Percentiles rank a stretch among this genome's conserved stretches.
Evolutionary conservation across 331 rosid genomes (phyloP).

Genomic region (Erythrophleum ivorense): DNA sequence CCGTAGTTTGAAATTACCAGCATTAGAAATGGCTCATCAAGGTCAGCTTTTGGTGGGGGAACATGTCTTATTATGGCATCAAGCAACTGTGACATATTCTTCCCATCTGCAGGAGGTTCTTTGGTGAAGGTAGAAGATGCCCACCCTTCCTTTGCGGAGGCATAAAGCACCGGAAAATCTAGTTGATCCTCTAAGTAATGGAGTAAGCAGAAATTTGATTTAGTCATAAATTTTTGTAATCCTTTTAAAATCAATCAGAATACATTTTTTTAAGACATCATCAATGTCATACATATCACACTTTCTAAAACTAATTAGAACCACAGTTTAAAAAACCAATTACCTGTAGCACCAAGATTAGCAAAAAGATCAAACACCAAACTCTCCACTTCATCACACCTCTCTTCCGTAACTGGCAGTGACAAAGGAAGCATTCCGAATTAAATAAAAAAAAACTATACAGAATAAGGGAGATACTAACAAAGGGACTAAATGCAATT

Average conservation of each 20-base stretch:
- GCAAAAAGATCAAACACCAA: slow-evolving; percentile 95
- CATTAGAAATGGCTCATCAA: slow-evolving; percentile 88
- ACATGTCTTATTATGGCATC: slow-evolving; percentile 81
- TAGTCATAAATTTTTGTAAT: too few species aligned
- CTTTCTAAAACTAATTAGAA: too few species aligned
- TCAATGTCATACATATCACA: too few species aligned
- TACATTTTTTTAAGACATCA: too few species aligned
- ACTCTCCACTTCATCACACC: slow-evolving; percentile 91
- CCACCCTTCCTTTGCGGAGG: slow-evolving; percentile 99
- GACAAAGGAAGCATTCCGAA: too few species aligned
- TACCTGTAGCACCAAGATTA: slow-evolving; percentile 96
- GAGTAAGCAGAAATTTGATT: too few species aligned
- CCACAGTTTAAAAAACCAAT: too few species aligned
- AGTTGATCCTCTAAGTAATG: slow-evolving; percentile 94
- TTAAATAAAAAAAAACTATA: slow-evolving; percentile 34
- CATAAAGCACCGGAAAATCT: slow-evolving; percentile 96
- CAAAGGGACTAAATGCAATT: too few species aligned
- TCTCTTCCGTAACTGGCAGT: slow-evolving; percentile 95
- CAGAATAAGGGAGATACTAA: too few species aligned
- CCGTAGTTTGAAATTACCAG: too few species aligned
- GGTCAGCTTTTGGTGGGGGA: slow-evolving; percentile 71
- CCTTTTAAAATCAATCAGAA: too few species aligned
- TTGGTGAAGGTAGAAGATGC: slow-evolving; percentile 80
- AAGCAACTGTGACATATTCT: slow-evolving; percentile 87
- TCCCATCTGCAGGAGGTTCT: slow-evolving; percentile 83